phyloP scores from a whole-genome alignment of 116 monocot genomes.

The Dioscorea cayenensis region DNA sequence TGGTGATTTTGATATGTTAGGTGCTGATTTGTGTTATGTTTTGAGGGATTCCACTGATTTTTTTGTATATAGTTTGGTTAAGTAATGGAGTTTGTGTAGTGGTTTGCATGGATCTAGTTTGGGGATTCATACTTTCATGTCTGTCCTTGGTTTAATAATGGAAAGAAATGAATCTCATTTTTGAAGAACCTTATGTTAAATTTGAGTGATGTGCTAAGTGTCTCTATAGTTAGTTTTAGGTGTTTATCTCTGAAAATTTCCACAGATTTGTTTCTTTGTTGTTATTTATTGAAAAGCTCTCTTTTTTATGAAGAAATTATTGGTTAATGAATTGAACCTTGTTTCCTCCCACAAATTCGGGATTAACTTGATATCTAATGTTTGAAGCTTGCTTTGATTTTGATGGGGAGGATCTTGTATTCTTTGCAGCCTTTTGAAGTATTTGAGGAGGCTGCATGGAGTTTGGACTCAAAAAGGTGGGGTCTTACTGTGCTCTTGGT shows the following conservation, averaged over 20 bases:
- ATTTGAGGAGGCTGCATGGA: neutral
- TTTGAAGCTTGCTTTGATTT: neutral
- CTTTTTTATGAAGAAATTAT: too few species aligned
- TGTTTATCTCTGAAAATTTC: too few species aligned
- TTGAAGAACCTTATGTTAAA: too few species aligned
- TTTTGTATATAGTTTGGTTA: neutral
- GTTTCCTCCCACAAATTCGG: neutral
- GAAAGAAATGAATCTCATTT: too few species aligned
- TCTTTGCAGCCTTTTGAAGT: neutral
- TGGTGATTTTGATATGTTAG: neutral
- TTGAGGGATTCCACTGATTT: neutral
- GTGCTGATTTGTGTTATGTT: too few species aligned
- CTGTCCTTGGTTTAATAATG: too few species aligned
- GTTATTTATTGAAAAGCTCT: too few species aligned
- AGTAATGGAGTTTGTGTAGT: neutral
- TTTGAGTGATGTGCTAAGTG: too few species aligned
- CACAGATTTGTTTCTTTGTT: too few species aligned
- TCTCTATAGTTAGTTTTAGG: too few species aligned
- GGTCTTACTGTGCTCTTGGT: conserved; percentile 35
- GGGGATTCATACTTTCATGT: neutral
- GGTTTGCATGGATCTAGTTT: neutral
- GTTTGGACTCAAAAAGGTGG: conserved; percentile 31
- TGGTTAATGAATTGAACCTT: too few species aligned
- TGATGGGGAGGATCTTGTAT: neutral
- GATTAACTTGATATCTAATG: neutral